Evolutionary conservation across 1,284 basidiomycete species (phyloP).

Genomic region (Bondarzewia mesenterica): DNA sequence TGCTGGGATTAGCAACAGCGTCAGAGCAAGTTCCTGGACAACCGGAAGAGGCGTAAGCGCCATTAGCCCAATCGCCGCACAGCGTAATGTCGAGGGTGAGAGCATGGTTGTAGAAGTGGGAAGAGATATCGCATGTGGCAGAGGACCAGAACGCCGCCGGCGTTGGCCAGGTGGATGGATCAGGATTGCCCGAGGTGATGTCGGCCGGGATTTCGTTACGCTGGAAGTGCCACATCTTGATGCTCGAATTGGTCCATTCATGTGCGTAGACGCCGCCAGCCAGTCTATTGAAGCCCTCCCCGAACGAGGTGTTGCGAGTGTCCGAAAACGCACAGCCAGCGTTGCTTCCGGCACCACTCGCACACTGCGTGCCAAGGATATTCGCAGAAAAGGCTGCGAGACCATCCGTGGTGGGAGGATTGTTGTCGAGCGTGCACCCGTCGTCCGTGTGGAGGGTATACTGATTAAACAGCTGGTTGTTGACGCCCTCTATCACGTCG

Average conservation of each 20-base stretch:
- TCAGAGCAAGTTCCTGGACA: constrained; percentile 67
- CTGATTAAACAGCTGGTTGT: constrained; percentile 50
- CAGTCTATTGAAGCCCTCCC: constrained; percentile 57
- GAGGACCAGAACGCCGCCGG: constrained; percentile 63
- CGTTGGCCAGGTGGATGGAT: constrained; percentile 58
- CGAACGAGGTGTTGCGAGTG: constrained; percentile 47
- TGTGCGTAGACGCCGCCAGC: constrained; percentile 75
- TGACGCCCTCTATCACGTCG: constrained; percentile 35
- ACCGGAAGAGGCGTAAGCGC: constrained; percentile 42
- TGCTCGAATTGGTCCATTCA: constrained; percentile 57
- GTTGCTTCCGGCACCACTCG: constrained; percentile 40
- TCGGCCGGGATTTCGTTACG: constrained; percentile 63
- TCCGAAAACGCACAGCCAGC: constrained; percentile 63
- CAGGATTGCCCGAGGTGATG: constrained; percentile 47
- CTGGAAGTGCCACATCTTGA: constrained; percentile 75
- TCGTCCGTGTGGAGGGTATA: constrained; percentile 60
- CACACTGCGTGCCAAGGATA: constrained; percentile 36
- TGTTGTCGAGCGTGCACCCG: constrained; percentile 44
- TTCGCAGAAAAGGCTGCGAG: constrained; percentile 23
- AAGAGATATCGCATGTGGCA: constrained; percentile 50
- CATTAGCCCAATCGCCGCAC: constrained; percentile 63
- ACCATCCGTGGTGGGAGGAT: constrained; percentile 19
- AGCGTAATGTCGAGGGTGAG: constrained; percentile 55
- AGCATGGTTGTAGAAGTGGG: constrained; percentile 63
- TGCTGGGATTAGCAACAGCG: constrained; percentile 54